Evolutionary conservation across 768 basidiomycete species (phyloP).

Genomic region (Xanthoconium stramineum): DNA sequence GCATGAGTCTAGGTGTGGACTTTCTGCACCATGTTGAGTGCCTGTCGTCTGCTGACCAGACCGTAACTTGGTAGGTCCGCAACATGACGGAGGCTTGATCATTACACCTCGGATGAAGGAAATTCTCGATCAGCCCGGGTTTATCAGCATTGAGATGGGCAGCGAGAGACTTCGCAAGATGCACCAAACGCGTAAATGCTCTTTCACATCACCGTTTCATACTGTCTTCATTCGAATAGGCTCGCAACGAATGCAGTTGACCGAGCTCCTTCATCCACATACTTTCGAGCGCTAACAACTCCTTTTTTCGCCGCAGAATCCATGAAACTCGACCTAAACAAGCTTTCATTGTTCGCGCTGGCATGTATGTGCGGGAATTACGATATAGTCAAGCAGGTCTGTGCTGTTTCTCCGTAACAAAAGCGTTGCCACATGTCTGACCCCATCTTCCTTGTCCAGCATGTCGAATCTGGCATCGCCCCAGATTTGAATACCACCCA

Average conservation of each 20-base stretch:
- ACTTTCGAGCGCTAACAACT: background rate
- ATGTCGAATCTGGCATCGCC: slow-evolving; percentile 26
- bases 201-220: too few relatives aligned
- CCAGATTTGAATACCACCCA: slow-evolving; percentile 40
- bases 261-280: background rate
- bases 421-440: background rate
- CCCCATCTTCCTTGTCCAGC: slow-evolving; percentile 1
- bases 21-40: too few relatives aligned
- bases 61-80: slow-evolving; percentile 9
- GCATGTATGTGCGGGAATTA: slow-evolving; percentile 26
- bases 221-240: too few relatives aligned
- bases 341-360: slow-evolving; percentile 22
- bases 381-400: slow-evolving; percentile 21
- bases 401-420: background rate
- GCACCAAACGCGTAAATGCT: slow-evolving; percentile 28
- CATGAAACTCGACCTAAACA: slow-evolving; percentile 11
- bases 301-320: slow-evolving; percentile 15
- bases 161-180: slow-evolving; percentile 27
- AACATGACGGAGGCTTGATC: slow-evolving; percentile 24
- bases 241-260: too few relatives aligned
- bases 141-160: slow-evolving; percentile 23
- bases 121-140: slow-evolving; percentile 26
- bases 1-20: slow-evolving; percentile 14
- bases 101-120: slow-evolving; percentile 25
- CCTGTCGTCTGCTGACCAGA: background rate